Base-by-base conservation (phyloP, 208 protist species). In the Trypanosoma scelopori region DNA sequence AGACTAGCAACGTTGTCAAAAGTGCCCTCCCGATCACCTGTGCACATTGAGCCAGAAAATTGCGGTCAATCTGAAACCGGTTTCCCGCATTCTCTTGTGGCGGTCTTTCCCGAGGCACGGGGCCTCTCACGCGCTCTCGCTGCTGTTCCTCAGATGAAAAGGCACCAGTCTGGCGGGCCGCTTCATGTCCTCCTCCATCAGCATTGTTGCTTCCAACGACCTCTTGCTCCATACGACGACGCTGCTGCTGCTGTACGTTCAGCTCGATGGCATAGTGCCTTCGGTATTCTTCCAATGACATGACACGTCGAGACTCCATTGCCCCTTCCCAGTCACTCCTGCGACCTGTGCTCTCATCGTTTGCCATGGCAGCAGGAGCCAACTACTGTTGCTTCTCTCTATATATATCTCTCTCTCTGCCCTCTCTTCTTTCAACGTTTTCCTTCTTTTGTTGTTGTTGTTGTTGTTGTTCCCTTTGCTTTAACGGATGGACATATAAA, bases 261-360 rank as follows among this genome's bases (percentile, higher is more conserved):
- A 55, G 50, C 18, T 53, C 18, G 27, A 4, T 41, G 25, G 53
- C 43, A 45, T 69, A 69, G 0, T 61, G 5, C 27, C 7, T 23
- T 6, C 53, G 37, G 53, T 61, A 69, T 28, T 69, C 63, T 32
- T 69, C 63, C 27, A 1, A 61, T 37, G 63, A 52, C 63, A 69
- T 41, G 2, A 43, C 5, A 32, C 32, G 53, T n/a, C 23, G 0
- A 20, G n/a, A 9, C 1, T 53, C 16, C 5, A 3, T 22, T 12
- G 32, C 37, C 32, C 50, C 51, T 42, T 37, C 32, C 11, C 20
- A 23, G 42, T 11, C 45, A 12, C 9, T 18, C 18, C 51, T 28
- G n/a, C 1, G 4, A 25, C 15, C 25, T 30, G 16, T 41, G 13
- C n/a, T 49, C 3, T 43, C 13, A 9, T 69, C n/a, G 2, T 5